These are phyloP conservation scores for Hyaloscypha finlandica DNA, from an alignment of 495 filamentous ascomycete species.

Conservation along the genomic window DNA sequence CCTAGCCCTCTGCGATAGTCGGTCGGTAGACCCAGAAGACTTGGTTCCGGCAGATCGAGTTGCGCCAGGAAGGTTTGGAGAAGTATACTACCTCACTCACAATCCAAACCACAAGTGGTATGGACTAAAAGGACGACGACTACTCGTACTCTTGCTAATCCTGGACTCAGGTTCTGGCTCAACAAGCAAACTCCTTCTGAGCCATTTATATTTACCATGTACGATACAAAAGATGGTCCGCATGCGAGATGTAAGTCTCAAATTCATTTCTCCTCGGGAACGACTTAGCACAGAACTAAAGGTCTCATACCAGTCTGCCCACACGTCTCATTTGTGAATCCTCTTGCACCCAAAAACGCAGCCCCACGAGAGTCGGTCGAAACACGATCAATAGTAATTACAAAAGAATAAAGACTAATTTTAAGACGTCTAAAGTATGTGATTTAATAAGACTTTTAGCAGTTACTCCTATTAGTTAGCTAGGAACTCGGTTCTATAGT, in stretches of 20 bases:
- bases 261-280: not conserved
- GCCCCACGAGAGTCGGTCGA: not conserved
- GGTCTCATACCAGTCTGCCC: not conserved
- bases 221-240: conserved; percentile 22
- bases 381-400: conserved; percentile 5
- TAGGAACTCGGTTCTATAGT: no score
- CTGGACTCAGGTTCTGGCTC: conserved; percentile 18
- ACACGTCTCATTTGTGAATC: conserved; percentile 3
- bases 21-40: conserved; percentile 23
- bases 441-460: no score
- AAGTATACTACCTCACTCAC: conserved; percentile 25
- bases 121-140: no score
- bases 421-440: no score
- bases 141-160: no score
- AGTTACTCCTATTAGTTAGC: no score
- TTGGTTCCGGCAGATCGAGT: conserved; percentile 24
- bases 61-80: conserved; percentile 15
- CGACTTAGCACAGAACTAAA: not conserved
- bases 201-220: conserved; percentile 26
- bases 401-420: conserved; percentile 1
- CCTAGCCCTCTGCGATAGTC: conserved; percentile 27
- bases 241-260: conserved; percentile 25
- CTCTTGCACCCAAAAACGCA: not conserved
- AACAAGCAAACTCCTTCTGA: conserved; percentile 24
- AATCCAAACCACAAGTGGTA: conserved; percentile 28